A percentile compares a stretch with the other conserved stretches of the same genome.
These are phyloP conservation scores for Falciphora oryzae DNA, from an alignment of 2,329 filamentous ascomycete genomes.

Conservation along the genomic window DNA sequence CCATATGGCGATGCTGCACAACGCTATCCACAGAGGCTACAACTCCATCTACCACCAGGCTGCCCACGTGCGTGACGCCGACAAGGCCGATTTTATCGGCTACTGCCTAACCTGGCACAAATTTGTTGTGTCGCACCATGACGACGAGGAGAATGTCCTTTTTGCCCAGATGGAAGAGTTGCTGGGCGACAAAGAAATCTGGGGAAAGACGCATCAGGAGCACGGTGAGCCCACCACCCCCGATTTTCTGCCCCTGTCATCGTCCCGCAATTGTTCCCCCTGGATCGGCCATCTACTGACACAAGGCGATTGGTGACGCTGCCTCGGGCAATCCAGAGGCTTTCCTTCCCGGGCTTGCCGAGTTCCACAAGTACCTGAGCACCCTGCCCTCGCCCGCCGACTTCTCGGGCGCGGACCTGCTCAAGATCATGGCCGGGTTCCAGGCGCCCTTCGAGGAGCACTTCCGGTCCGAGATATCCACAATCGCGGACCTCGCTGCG, in stretches of 20 bases:
- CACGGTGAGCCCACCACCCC: conserved; percentile 40
- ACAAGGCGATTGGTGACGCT: not conserved
- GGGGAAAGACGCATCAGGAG: conserved; percentile 46
- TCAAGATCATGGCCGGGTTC: conserved; percentile 45
- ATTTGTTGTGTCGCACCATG: conserved; percentile 55
- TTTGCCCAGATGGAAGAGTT: conserved; percentile 50
- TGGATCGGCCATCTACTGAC: not conserved
- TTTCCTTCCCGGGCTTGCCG: conserved; percentile 45
- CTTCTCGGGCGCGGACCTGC: conserved; percentile 39
- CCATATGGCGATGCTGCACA: conserved; percentile 58
- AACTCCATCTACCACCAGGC: conserved; percentile 60
- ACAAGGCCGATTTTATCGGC: conserved; percentile 50
- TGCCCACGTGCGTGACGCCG: conserved; percentile 41
- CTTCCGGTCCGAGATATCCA: conserved; percentile 50
- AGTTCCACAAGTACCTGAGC: conserved; percentile 47
- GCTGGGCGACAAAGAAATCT: conserved; percentile 44
- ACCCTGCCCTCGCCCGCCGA: conserved; percentile 33
- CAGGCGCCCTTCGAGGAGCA: conserved; percentile 45
- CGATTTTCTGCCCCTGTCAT: not conserved
- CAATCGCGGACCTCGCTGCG: conserved; percentile 41
- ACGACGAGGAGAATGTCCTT: conserved; percentile 52
- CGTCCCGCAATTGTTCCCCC: not conserved
- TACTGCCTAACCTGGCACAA: conserved; percentile 54
- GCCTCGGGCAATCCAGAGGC: conserved; percentile 25
- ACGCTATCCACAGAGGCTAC: conserved; percentile 56